Base-by-base conservation (phyloP, 2,329 filamentous ascomycete genomes). In the Penicillium nordicum region DNA sequence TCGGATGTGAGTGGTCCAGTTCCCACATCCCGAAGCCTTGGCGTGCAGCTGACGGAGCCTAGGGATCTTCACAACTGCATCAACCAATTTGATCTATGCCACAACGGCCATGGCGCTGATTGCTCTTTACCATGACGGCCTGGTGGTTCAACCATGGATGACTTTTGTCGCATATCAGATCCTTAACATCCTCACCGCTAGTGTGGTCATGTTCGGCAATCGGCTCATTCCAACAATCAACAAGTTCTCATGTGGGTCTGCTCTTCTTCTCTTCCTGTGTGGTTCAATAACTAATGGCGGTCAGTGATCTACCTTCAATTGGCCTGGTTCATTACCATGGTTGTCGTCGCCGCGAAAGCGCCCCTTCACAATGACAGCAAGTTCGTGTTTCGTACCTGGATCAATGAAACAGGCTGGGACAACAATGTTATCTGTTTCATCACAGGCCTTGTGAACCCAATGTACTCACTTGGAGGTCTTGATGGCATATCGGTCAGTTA, bases 321-420 rank as follows among this genome's bases (percentile, higher is more conserved):
- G 23, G 75, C 76, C 43, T 80, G 78, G 69, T 70, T 81, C 38
- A 72, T 76, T 7, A 76, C 79, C 11, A 72, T 82, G 56, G 70
- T 82, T 53, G 78, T 77, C 0, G 79, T 82, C 6, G 75, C 75
- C 4, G 77, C 79, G 4, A 75, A 72, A 42, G 78, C 80, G 0
- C 77, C 77, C 0, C 72, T 70, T 1, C 76, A 82, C 53, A 78
- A 78, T 18, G 65, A 71, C 47, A 67, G 72, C 47, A 70, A 76
- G n/a, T 82, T 82, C 53, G 80, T 83, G 21, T 83, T 82, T 63
- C 69, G 66, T 37, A 81, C 77, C 2, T 82, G 78, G 73, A 76
- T 80, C 52, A 82, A 82, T 62, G 78, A 80, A 46, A 82, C 80
- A 0, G 80, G 80, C 12, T 82, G 80, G 80, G 68, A 77, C 34